Percentiles rank a stretch among this genome's conserved stretches.
Conservation (phyloP, 495 filamentous ascomycete genomes). For the Podospora comata region DNA sequence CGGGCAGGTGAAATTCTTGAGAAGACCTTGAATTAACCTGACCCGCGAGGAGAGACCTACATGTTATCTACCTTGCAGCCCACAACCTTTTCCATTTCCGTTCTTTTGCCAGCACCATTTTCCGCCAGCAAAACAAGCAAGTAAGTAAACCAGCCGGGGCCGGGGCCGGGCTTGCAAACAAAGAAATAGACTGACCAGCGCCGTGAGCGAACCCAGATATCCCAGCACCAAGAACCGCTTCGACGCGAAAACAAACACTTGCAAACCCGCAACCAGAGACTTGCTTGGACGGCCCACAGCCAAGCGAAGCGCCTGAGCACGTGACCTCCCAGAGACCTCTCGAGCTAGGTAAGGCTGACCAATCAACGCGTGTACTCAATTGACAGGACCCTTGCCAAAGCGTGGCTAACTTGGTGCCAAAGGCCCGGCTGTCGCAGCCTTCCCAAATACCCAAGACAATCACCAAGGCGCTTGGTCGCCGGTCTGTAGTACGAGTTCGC, state of each 20-base stretch:
- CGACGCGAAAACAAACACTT: background rate
- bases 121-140: background rate
- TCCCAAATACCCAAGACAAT: background rate
- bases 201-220: background rate
- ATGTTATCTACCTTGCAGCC: background rate
- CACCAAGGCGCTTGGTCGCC: background rate
- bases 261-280: background rate
- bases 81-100: background rate
- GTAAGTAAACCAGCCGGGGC: background rate
- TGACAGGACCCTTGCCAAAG: constrained; percentile 1
- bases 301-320: background rate
- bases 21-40: background rate
- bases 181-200: background rate
- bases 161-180: background rate
- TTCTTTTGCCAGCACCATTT: background rate
- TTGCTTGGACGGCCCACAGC: background rate
- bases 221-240: background rate
- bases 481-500: background rate
- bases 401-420: background rate
- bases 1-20: background rate
- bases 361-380: background rate
- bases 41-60: background rate
- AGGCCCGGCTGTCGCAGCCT: constrained; percentile 3
- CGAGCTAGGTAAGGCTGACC: background rate
- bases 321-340: background rate